Evolutionary conservation across 805 yeast genomes (phyloP).

Genomic region (Cyberlindnera nakhonratchasimensis): DNA sequence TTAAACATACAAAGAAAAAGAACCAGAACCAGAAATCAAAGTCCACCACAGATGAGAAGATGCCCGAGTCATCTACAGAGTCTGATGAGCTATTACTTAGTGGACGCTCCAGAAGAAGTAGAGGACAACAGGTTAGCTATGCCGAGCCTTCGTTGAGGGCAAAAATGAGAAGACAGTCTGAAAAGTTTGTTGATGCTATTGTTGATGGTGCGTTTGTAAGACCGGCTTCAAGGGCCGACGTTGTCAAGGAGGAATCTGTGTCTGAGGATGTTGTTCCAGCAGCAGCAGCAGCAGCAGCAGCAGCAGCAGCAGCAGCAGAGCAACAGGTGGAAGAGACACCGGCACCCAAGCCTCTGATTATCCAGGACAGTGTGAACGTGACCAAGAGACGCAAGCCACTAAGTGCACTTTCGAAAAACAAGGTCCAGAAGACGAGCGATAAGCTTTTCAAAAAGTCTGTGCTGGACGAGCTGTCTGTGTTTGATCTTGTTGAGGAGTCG

Average conservation of each 20-base stretch:
- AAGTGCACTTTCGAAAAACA: constrained; percentile 17
- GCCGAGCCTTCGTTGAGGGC: constrained; percentile 62
- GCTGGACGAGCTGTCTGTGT: constrained; percentile 27
- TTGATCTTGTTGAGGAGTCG: constrained; percentile 29
- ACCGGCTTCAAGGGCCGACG: constrained; percentile 2
- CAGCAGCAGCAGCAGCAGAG: background rate
- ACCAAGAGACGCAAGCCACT: constrained; percentile 30
- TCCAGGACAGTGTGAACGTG: constrained; percentile 23
- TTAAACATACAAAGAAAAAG: constrained; percentile 30
- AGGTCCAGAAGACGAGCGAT: constrained; percentile 13
- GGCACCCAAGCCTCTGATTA: constrained; percentile 17
- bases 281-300: background rate
- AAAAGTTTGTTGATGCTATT: constrained; percentile 59
- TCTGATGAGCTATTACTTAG: constrained; percentile 20
- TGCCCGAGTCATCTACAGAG: constrained; percentile 32
- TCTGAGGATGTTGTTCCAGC: background rate
- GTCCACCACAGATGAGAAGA: constrained; percentile 35
- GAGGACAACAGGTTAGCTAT: constrained; percentile 59
- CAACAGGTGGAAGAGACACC: no score
- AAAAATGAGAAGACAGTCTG: constrained; percentile 67
- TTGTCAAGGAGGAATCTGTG: background rate
- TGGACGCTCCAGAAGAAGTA: constrained; percentile 43
- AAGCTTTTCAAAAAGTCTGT: constrained; percentile 11
- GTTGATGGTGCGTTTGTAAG: constrained; percentile 18
- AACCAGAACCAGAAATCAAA: constrained; percentile 28